Conservation (phyloP, 306 rosid species). For the Trifolium fragiferum region DNA sequence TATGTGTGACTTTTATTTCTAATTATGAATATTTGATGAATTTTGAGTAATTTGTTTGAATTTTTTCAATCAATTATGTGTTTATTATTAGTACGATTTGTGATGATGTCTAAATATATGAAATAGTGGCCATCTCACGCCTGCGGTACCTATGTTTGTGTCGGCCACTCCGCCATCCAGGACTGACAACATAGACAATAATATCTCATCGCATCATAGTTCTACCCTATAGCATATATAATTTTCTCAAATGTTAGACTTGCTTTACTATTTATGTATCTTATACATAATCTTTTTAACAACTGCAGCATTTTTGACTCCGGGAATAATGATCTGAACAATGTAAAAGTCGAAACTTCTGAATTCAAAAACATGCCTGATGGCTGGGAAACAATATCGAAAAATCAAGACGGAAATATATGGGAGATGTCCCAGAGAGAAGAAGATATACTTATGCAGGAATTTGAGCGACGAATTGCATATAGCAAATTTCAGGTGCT, state of each 20-base stretch:
- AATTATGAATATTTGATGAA: too few species aligned
- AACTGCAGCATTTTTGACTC: slow-evolving; percentile 77
- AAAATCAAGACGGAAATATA: slow-evolving; percentile 72
- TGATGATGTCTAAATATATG: too few species aligned
- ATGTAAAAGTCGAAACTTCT: slow-evolving; percentile 56
- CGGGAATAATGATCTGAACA: slow-evolving; percentile 59
- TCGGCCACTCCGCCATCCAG: too few species aligned
- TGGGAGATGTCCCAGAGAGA: slow-evolving; percentile 99
- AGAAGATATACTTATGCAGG: slow-evolving; percentile 94
- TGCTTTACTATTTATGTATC: slow-evolving; percentile 30
- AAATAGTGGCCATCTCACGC: too few species aligned
- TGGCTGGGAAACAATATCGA: slow-evolving; percentile 94
- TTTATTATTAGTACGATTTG: too few species aligned
- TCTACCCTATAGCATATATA: slow-evolving; percentile 2
- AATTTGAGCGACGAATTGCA: slow-evolving; percentile 90
- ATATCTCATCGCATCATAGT: background rate
- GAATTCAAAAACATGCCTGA: slow-evolving; percentile 87
- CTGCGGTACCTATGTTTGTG: too few species aligned
- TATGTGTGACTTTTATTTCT: too few species aligned
- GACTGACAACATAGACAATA: background rate
- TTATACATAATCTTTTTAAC: slow-evolving; percentile 30
- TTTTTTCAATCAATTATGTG: too few species aligned
- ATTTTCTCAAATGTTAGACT: slow-evolving; percentile 2
- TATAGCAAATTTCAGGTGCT: slow-evolving; percentile 93
- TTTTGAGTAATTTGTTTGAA: too few species aligned